Evolutionary conservation across 208 protist genomes (phyloP).

Genomic region (Wallacemonas sp.): DNA sequence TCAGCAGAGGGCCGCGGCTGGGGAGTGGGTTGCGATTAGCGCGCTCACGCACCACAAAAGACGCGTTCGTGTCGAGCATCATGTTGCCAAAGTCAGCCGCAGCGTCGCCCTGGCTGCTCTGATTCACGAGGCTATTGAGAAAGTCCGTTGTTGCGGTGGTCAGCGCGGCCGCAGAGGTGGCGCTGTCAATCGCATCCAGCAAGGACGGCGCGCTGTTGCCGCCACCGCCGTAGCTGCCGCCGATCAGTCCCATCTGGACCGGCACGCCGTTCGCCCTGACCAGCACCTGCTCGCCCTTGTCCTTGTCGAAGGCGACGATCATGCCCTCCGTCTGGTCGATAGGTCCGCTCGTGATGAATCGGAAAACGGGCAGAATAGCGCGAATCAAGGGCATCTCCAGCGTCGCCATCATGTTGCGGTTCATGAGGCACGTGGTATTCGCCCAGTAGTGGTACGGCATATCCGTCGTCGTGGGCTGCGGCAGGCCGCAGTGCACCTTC

Average conservation of each 20-base stretch:
- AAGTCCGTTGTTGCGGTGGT: constrained; percentile 8
- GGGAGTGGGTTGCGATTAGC: constrained; percentile 17
- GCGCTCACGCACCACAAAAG: constrained; percentile 53
- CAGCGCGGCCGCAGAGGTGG: constrained; percentile 13
- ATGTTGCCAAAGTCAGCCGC: constrained; percentile 25
- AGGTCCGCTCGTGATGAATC: constrained; percentile 45
- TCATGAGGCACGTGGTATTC: constrained; percentile 81
- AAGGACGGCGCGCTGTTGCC: constrained; percentile 2
- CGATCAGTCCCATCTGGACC: constrained; percentile 38
- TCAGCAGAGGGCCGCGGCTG: constrained; percentile 57
- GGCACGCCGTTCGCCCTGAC: constrained; percentile 74
- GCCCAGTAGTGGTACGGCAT: constrained; percentile 88
- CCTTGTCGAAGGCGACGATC: constrained; percentile 81
- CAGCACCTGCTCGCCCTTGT: constrained; percentile 73
- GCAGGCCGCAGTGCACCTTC: constrained; percentile 65
- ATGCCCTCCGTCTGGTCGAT: constrained; percentile 58
- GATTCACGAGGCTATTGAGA: constrained; percentile 2
- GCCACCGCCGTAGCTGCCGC: background rate
- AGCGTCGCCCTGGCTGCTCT: background rate
- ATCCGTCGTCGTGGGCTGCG: constrained; percentile 57
- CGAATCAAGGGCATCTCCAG: constrained; percentile 79
- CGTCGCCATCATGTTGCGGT: constrained; percentile 67
- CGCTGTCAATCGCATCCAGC: constrained; percentile 19
- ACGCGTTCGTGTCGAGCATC: constrained; percentile 52
- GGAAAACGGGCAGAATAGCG: constrained; percentile 75